A percentile compares a stretch with the other conserved stretches of the same genome.
These are phyloP conservation scores for Ceratobasidium sp. DNA, from an alignment of 1,284 basidiomycete species.

Conservation along the genomic window DNA sequence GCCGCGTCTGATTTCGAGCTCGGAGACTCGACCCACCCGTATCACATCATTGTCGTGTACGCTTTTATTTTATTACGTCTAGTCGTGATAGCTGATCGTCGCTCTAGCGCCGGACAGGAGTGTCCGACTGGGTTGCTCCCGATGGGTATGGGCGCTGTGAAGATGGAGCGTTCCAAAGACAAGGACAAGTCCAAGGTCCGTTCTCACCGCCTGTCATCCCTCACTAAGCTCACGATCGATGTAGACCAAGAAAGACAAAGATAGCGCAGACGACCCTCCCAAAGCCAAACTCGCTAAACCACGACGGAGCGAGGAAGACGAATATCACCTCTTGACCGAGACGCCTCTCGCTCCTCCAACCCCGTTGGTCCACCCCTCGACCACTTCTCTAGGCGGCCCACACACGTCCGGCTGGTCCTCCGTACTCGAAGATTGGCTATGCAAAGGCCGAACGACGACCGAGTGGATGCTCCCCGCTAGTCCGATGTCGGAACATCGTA, in stretches of 20 bases:
- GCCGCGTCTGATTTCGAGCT: constrained; percentile 59
- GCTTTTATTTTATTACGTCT: constrained; percentile 53
- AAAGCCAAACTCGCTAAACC: constrained; percentile 25
- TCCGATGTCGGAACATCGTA: constrained; percentile 27
- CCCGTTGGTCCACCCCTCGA: background rate
- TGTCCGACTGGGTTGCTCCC: constrained; percentile 82
- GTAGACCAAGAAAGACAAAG: constrained; percentile 25
- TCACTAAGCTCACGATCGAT: background rate
- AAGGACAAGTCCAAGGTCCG: constrained; percentile 54
- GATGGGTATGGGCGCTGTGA: constrained; percentile 82
- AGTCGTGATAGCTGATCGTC: constrained; percentile 26
- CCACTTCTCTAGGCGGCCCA: constrained; percentile 21
- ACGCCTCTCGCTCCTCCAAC: background rate
- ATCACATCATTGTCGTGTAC: constrained; percentile 84
- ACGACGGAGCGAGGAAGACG: constrained; percentile 38
- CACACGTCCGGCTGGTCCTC: constrained; percentile 73
- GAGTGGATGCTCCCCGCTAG: constrained; percentile 11
- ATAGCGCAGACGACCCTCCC: background rate
- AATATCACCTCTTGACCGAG: constrained; percentile 15
- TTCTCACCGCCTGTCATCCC: constrained; percentile 15
- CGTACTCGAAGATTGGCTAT: constrained; percentile 79
- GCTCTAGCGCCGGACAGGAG: constrained; percentile 81
- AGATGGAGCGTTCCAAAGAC: constrained; percentile 66
- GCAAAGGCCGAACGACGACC: constrained; percentile 62
- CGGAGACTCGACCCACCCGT: constrained; percentile 73